Evolutionary conservation across 257 asterid genomes (phyloP), one percentile per base, ranked within the genome.

Genomic region (Solanum clarkiae): DNA sequence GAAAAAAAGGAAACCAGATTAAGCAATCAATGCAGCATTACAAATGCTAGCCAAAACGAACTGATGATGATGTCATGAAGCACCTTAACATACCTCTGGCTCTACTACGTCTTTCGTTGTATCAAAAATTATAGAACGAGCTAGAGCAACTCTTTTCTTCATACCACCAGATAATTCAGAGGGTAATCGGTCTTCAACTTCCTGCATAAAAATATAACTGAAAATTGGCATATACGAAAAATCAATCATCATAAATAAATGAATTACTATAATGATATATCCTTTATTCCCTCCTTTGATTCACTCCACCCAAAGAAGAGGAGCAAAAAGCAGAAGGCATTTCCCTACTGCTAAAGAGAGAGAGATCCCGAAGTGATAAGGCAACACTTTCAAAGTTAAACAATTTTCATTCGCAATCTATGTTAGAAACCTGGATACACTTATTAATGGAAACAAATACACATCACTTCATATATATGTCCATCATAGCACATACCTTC

Each of bases 61-160:
- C 47, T 77, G 45, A 24, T 77, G 49, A 75, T 51, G 47, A 79
- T 79, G 83, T 29, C 82, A 16, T 53, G 45, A 81, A 84, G 51
- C 84, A 55, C 84, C 85, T 59, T 70, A 87, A 72, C 86, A 49
- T 88, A 96, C 99, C 99, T 97, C 99, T 6, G 99, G 99, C 90
- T 97, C 99, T 85, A 92, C 87, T 55, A 91, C 53, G 74, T 93
- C 94, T 89, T 93, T 97, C 18, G 98, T 92, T 59, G 97, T 91
- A 91, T 97, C 98, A 90, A 92, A 93, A 86, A 97, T 93, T 84
- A 97, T 94, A 65, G 99, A 95, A 84, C 99, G 98, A 80, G 99
- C 99, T 87, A 97, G 89, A 84, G 99, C 98, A 85, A 97, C 99
- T 92, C 99, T 92, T 88, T 97, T 97, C 91, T 97, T 97, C 99